Evolutionary conservation across 2,329 filamentous ascomycete species (phyloP), one percentile per base, ranked within the genome.

Genomic region (Clarireedia paspali): DNA sequence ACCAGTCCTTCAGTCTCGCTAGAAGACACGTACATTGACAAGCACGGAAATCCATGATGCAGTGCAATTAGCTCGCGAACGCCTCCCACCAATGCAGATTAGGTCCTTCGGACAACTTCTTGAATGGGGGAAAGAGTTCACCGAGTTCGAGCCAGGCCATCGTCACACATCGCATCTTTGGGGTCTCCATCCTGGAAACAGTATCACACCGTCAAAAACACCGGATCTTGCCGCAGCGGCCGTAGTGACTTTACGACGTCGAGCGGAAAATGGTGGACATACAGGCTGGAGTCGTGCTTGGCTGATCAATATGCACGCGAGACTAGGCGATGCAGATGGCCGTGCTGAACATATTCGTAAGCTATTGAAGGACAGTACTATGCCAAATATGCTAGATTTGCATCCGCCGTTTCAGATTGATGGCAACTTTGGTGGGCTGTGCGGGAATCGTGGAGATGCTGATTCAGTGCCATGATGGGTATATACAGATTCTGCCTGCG

Each of bases 401-500:
- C 73, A 75, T 46, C 74, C 73, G 1, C 73, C 72, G 12, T 77
- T 78, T 59, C 76, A 78, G 59, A 76, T 77, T 23, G 75, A 79
- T 60, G 76, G 76, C 1, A 79, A 78, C 53, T 75, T 78, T 58
- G 77, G 76, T 1, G 72, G 72, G 72, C 1, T 71, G 71, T n/a
- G 73, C 73, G 3, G 76, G 74, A 2, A 73, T 78, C 14, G 59
- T 74, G 1, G 75, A 78, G 63, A 74, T 73, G 65, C 57, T 77
- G 36, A 57, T 77, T 14, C 75, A 78, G 59, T 60, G 67, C 55
- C 62, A 69, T 50, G 64, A 68, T 38, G 64, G 64, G 4, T 40
- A 14, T 17, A 53, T 53, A 40, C 10, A 40, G 6, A 3, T 53
- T 4, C 27, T 48, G 3, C 44, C 44, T 10, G 51, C 51, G 10